Evolutionary conservation across 1,284 basidiomycete species (phyloP), one percentile per base, ranked within the genome.

Genomic region (Cutaneotrichosporon cyanovorans): DNA sequence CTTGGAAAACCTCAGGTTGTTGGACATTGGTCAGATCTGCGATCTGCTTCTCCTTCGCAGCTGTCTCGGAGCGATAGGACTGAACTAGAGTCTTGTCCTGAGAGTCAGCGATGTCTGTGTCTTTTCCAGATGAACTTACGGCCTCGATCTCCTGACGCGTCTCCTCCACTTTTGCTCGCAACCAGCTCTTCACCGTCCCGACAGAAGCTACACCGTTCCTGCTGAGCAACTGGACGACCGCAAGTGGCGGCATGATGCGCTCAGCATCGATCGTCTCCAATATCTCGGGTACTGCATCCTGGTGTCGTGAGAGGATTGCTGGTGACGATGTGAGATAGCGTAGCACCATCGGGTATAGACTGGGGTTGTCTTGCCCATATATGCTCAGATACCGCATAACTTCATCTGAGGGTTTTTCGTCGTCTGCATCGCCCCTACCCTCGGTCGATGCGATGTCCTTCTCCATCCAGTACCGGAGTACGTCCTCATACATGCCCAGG

Each of bases 401-500:
- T 61, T 86, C 78, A 8, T 25, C 34, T 0, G 22, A 22, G 16
- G n/a, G 9, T 9, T 37, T 34, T 22, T 21, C 39, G 23, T 12
- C 37, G 5, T 42, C 31, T 18, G 33, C 23, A 28, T 42, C 44
- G n/a, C 37, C 40, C 23, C 74, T 76, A 22, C 38, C 32, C 11
- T 46, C 40, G 9, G 40, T 21, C 1, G 37, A 30, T 4, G 41
- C 37, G 4, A 35, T 21, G 58, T 81, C 76, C 52, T 75, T 76
- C 45, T 83, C 84, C 78, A 93, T 93, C 82, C 85, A 91, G 73
- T 87, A 91, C 18, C 90, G 80, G 22, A 98, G 63, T 32, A 97
- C 82, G 55, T 96, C 92, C 61, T 97, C 95, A 68, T 89, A 88
- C 91, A 97, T 92, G 3, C 85, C 90, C 74, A 91, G 77, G 45